Evolutionary conservation across 306 rosid species (phyloP).

Genomic region (Cotoneaster glaucophyllus): DNA sequence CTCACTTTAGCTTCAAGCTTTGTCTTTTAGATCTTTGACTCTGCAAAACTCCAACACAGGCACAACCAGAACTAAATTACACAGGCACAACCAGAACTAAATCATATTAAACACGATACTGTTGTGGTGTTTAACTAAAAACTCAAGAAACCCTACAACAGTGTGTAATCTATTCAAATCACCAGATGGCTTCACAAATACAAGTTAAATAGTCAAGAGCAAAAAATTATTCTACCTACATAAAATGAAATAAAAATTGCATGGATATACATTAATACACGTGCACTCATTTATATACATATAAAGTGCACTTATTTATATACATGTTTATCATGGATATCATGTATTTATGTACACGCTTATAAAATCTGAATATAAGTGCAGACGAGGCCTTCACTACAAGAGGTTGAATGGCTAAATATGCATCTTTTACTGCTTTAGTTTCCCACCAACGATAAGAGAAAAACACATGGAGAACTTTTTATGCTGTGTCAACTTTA

Average conservation of each 20-base stretch:
- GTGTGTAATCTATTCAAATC: not conserved
- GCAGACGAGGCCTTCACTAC: not conserved
- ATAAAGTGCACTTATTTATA: too few species aligned
- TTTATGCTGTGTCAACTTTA: not conserved
- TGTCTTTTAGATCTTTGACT: constrained; percentile 32
- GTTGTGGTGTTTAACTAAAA: not conserved
- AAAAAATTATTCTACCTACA: not conserved
- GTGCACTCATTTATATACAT: not conserved
- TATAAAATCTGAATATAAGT: not conserved
- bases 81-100: constrained; percentile 15
- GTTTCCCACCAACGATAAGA: not conserved
- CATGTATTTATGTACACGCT: not conserved
- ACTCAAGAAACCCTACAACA: not conserved
- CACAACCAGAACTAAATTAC: constrained; percentile 17
- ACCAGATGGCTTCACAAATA: not conserved
- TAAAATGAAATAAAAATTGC: not conserved
- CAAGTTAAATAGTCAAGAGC: not conserved
- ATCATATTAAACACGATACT: not conserved
- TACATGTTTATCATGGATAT: not conserved
- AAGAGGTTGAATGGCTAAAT: not conserved
- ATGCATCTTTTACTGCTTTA: not conserved
- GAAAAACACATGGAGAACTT: not conserved
- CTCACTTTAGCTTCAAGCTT: constrained; percentile 50
- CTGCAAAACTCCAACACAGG: constrained; percentile 45
- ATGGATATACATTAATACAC: not conserved